Evolutionary conservation across 1,139 yeast species (phyloP), one percentile per base, ranked within the genome.

Genomic region (Hyphopichia khmerensis): DNA sequence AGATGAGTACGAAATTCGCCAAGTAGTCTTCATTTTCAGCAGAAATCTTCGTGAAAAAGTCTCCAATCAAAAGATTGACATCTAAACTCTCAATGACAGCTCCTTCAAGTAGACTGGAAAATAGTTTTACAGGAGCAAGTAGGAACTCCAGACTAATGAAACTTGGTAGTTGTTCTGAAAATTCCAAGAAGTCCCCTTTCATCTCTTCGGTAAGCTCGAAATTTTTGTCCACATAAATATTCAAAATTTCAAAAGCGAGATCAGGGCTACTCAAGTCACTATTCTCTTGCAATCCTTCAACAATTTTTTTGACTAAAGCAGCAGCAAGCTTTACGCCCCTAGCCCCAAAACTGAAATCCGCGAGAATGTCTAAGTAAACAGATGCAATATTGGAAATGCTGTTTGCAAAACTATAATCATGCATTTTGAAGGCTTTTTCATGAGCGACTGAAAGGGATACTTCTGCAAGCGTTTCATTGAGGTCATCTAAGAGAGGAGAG

Each of bases 11-110:
- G 34, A 40, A 49, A 19, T 45, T 35, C 13, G 48, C 42, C 23
- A 57, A 45, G 15, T 48, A 41, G 2, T 40, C 49, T 4, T 58
- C 45, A 10, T 46, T 48, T 11, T 56, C 46, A 40, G 49, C 44
- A 2, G 52, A 35, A 11, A 68, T 45, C 40, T 67, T 69, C 6
- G 62, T 43, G 45, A 59, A 68, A n/a, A 62, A 50, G 41, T 67
- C 71, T 42, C 67, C 62, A 3, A 69, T 49, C 1, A 62, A 40
- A 18, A 60, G 67, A 8, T 43, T 39, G 14, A 49, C 38, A 24
- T 59, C 53, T 3, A 45, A 21, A 0, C 42, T 43, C 1, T 44
- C 40, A 3, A 40, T 38, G 11, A 46, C 32, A 1, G 48, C 43
- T 3, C 42, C 39, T 14, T 47, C 42, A 23, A 61, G 44, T 5